Evolutionary conservation across 805 yeast genomes (phyloP), one percentile per base, ranked within the genome.

Genomic region (Cyberlindnera amylophila): DNA sequence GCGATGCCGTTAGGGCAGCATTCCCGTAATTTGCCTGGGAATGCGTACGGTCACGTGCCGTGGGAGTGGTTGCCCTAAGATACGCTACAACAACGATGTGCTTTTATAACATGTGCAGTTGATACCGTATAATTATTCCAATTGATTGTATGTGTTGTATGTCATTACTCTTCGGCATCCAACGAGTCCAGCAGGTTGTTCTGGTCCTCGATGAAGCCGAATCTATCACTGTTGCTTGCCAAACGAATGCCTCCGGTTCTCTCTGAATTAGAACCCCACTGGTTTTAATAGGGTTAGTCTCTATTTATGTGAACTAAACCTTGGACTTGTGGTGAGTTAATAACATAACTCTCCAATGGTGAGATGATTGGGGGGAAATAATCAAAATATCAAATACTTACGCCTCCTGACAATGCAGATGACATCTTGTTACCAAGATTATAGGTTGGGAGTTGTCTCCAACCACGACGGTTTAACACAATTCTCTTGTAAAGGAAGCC

Each of bases 171-270:
- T 16, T 56, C 60, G 2, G 50, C 57, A 41, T 67, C 73, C 21
- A 69, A 47, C 13, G 65, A 61, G 44, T 70, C 74, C 12, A 70
- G 33, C 2, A 70, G 53, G 13, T 66, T 59, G 50, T 69, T 69
- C 33, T 68, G 71, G 9, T 63, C 64, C 32, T 68, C 72, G 49
- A 67, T 60, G 42, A 62, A 66, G 7, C 68, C 60, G 33, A 65
- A 55, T 41, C 67, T 57, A 13, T 61, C 62, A 3, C 57, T 54
- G 28, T 56, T 47, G 38, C 58, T 51, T 32, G 53, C 38, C 29
- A 52, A 39, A 23, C 58, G 42, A 35, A 49, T 49, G 17, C 54
- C 39, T 6, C 42, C 39, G 14, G 28, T 45, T 32, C 49, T 41
- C 16, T 41, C 46, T 2, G 34, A 23, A 12, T 21, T 34, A 21